Percentiles rank a stretch among this genome's conserved stretches.
These are phyloP conservation scores for Coix lacrymajobi DNA, from an alignment of 176 grass and related monocot genomes.

Conservation along the genomic window DNA sequence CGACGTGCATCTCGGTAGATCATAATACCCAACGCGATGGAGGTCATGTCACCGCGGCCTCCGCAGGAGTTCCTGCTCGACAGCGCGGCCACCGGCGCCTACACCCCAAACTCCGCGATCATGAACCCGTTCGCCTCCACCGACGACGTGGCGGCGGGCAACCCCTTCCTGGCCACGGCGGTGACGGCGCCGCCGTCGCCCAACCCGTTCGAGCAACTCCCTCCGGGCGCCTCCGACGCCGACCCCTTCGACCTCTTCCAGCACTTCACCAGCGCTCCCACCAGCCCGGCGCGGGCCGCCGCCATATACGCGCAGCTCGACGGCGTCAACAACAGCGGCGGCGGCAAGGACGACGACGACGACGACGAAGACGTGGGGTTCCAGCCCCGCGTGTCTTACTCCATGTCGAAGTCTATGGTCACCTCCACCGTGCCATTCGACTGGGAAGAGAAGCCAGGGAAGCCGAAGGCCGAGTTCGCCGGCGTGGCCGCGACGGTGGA, in stretches of 20 bases:
- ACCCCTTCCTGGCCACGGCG: constrained; percentile 36
- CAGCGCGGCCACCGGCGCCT: not conserved
- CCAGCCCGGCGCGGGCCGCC: constrained; percentile 66
- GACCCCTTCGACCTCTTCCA: constrained; percentile 56
- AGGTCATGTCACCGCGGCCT: constrained; percentile 11
- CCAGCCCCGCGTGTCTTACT: constrained; percentile 33
- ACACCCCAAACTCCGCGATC: not conserved
- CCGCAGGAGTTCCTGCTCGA: constrained; percentile 19
- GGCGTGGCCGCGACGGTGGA: not conserved
- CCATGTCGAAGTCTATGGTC: constrained; percentile 31
- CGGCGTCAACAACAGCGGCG: not conserved
- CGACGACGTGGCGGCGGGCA: not conserved
- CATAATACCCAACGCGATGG: constrained; percentile 13
- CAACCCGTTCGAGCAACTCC: constrained; percentile 45
- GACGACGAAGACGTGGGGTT: constrained; percentile 17
- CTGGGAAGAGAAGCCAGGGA: constrained; percentile 85
- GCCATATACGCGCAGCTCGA: constrained; percentile 52
- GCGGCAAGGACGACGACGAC: not conserved
- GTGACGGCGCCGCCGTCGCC: constrained; percentile 29
- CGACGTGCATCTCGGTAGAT: not conserved
- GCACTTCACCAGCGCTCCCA: constrained; percentile 73
- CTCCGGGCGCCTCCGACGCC: constrained; percentile 22
- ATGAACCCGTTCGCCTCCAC: constrained; percentile 46
- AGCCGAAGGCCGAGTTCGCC: constrained; percentile 44
- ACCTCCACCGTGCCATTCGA: constrained; percentile 60